These are phyloP conservation scores for Triadica sebifera DNA, from an alignment of 345 rosid species.

Conservation along the genomic window DNA sequence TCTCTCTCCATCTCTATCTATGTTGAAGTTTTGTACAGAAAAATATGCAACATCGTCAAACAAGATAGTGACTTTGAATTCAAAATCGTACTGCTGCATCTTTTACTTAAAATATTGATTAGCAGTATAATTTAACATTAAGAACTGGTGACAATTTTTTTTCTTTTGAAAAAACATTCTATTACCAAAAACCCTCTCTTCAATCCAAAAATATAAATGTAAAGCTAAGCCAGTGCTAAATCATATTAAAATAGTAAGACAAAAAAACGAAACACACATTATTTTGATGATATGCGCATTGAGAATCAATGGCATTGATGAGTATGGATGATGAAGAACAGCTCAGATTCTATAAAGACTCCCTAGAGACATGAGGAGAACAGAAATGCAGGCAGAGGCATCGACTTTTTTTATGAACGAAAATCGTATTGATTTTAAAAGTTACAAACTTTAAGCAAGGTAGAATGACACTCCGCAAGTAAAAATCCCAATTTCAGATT, in stretches of 20 bases:
- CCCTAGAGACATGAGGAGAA: not conserved
- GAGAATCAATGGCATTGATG: not conserved
- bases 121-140: not conserved
- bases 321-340: not conserved
- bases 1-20: not conserved
- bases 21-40: no score
- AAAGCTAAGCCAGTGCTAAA: no score
- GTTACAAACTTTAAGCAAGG: not conserved
- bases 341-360: not conserved
- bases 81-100: not conserved
- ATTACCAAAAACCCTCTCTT: not conserved
- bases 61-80: not conserved
- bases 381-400: not conserved
- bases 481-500: not conserved
- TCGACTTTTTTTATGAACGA: no score
- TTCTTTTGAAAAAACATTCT: not conserved
- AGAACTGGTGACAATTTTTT: not conserved
- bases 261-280: not conserved
- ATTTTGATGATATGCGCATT: not conserved
- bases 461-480: not conserved
- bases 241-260: not conserved
- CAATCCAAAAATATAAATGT: no score
- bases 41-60: no score
- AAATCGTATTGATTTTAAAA: not conserved
- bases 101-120: constrained; percentile 10